Percentiles rank a stretch among this genome's conserved stretches.
Conservation (phyloP, 352 stramenopile genomes). For the Peronospora tabacina region DNA sequence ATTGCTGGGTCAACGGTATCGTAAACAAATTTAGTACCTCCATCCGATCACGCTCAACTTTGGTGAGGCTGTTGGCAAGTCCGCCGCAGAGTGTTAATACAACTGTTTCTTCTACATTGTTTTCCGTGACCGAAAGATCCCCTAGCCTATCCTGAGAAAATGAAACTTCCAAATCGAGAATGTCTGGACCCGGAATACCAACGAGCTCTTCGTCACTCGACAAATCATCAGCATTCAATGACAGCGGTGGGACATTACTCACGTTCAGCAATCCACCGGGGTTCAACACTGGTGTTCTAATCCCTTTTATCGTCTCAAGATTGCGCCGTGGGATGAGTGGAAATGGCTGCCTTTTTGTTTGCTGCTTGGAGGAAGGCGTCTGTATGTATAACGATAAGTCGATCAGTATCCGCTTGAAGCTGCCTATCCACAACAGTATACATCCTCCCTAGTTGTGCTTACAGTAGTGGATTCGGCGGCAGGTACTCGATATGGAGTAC, state of each 20-base stretch:
- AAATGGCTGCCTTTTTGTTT: conserved; percentile 18
- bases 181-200: conserved; percentile 30
- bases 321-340: conserved; percentile 16
- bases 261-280: conserved; percentile 5
- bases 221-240: conserved; percentile 21
- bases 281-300: conserved; percentile 20
- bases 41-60: conserved; percentile 37
- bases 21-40: conserved; percentile 42
- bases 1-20: conserved; percentile 29
- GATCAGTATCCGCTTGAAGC: background rate
- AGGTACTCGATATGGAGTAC: conserved; percentile 17
- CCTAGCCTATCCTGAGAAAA: conserved; percentile 59
- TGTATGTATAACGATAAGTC: conserved; percentile 2
- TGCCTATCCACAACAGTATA: background rate
- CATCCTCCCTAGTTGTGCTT: background rate
- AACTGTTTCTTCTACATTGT: conserved; percentile 27
- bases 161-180: conserved; percentile 46
- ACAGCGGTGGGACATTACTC: conserved; percentile 6
- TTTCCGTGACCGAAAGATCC: conserved; percentile 11
- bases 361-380: conserved; percentile 23
- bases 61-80: conserved; percentile 37
- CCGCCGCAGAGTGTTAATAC: conserved; percentile 35
- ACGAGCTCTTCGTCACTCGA: conserved; percentile 60
- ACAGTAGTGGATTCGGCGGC: conserved; percentile 12
- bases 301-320: conserved; percentile 12